Conservation (phyloP, 202 grass and related monocot genomes). For the Musa balbisiana region DNA sequence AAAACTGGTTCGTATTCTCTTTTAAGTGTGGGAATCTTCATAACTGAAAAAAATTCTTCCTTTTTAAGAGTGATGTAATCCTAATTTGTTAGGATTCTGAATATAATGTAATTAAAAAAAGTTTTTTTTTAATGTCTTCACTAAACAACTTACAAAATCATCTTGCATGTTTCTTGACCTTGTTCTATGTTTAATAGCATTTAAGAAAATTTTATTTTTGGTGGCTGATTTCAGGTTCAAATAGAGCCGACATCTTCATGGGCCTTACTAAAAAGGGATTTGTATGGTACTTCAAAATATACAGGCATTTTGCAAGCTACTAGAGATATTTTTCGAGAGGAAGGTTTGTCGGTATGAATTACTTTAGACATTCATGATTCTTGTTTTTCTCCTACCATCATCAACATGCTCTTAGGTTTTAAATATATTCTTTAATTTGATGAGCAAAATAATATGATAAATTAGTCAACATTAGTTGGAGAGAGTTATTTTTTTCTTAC, state of each 20-base stretch:
- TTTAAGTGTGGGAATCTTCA: neutral
- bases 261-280: conserved; percentile 42
- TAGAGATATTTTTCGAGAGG: conserved; percentile 94
- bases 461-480: neutral
- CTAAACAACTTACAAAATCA: neutral
- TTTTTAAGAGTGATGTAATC: neutral
- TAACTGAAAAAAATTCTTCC: neutral
- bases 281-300: conserved; percentile 76
- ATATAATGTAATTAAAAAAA: neutral
- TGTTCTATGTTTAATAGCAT: neutral
- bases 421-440: neutral
- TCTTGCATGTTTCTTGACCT: neutral
- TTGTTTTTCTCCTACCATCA: neutral
- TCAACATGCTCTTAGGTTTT: neutral
- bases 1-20: too few relatives aligned
- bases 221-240: conserved; percentile 56
- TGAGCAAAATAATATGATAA: neutral
- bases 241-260: conserved; percentile 77
- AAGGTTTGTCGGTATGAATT: conserved; percentile 87
- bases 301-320: conserved; percentile 76
- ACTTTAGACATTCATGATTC: conserved; percentile 13
- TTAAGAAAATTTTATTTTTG: neutral
- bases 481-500: too few relatives aligned
- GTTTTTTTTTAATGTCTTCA: neutral
- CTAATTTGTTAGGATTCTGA: neutral